Evolutionary conservation across 164 flowering plant species (phyloP).

Genomic region (Chimonanthus salicifolius): DNA sequence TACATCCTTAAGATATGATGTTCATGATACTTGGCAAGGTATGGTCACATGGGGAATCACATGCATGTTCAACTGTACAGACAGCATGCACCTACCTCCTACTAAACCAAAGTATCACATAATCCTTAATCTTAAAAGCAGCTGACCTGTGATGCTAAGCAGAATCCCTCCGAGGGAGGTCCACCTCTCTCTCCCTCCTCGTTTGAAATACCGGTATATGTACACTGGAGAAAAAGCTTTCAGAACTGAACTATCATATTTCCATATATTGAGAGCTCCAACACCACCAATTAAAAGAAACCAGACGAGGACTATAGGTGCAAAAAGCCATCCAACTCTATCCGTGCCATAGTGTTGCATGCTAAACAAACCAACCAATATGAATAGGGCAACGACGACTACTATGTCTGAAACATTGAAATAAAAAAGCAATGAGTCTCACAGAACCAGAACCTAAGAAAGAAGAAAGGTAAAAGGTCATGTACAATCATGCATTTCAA

Average conservation of each 20-base stretch:
- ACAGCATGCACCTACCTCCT: neutral
- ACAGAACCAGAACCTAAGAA: neutral
- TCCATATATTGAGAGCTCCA: slow-evolving; percentile 85
- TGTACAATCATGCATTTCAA: no score
- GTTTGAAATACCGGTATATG: slow-evolving; percentile 62
- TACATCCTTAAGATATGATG: neutral
- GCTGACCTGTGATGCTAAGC: slow-evolving; percentile 90
- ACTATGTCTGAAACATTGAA: slow-evolving; percentile 58
- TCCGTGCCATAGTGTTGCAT: slow-evolving; percentile 97
- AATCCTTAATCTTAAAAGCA: neutral
- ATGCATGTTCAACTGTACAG: neutral
- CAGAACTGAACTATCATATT: slow-evolving; percentile 61
- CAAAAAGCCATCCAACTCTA: slow-evolving; percentile 93
- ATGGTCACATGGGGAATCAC: neutral
- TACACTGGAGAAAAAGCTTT: slow-evolving; percentile 87
- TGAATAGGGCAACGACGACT: slow-evolving; percentile 69
- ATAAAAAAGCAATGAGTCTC: neutral
- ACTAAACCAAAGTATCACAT: neutral
- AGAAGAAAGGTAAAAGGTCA: no score
- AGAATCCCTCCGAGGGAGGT: slow-evolving; percentile 88
- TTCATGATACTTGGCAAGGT: neutral
- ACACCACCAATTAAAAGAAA: slow-evolving; percentile 86
- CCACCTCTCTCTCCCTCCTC: slow-evolving; percentile 61
- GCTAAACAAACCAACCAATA: slow-evolving; percentile 85
- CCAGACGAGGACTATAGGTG: slow-evolving; percentile 93